A percentile compares a stretch with the other conserved stretches of the same genome.
Evolutionary conservation across 768 basidiomycete genomes (phyloP).

Genomic region (Mycena pura): DNA sequence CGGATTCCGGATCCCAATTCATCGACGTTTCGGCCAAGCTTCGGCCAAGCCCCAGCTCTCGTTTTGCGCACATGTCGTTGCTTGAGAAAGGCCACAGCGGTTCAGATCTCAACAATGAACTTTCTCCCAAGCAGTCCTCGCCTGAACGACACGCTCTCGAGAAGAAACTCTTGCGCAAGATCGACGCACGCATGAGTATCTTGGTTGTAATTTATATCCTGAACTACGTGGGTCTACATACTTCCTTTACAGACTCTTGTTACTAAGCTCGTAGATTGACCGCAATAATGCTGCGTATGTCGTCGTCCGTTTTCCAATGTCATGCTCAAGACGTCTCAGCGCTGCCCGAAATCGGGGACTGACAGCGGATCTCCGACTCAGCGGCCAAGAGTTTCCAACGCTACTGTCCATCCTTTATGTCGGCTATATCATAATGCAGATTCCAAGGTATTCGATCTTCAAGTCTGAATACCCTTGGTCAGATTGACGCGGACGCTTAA

Average conservation of each 20-base stretch:
- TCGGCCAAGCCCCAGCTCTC: not conserved
- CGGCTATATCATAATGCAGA: conserved; percentile 74
- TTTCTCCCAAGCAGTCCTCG: conserved; percentile 1
- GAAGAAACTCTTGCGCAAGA: conserved; percentile 57
- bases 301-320: not conserved
- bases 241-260: not conserved
- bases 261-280: conserved; percentile 74
- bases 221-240: conserved; percentile 44
- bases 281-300: conserved; percentile 74
- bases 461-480: not conserved
- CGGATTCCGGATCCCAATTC: not conserved
- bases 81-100: conserved; percentile 22
- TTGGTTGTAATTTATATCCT: conserved; percentile 59
- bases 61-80: conserved; percentile 1
- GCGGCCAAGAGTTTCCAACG: conserved; percentile 70
- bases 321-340: conserved; percentile 39
- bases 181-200: conserved; percentile 64
- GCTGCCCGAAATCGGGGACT: conserved; percentile 78
- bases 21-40: no score
- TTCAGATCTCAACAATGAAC: not conserved
- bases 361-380: conserved; percentile 67
- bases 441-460: conserved; percentile 65
- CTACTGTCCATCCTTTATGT: conserved; percentile 74
- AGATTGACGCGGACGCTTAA: not conserved
- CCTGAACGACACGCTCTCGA: conserved; percentile 51